Evolutionary conservation across 2,329 filamentous ascomycete species (phyloP), one percentile per base, ranked within the genome.

Genomic region (Mycocentrospora acerina): DNA sequence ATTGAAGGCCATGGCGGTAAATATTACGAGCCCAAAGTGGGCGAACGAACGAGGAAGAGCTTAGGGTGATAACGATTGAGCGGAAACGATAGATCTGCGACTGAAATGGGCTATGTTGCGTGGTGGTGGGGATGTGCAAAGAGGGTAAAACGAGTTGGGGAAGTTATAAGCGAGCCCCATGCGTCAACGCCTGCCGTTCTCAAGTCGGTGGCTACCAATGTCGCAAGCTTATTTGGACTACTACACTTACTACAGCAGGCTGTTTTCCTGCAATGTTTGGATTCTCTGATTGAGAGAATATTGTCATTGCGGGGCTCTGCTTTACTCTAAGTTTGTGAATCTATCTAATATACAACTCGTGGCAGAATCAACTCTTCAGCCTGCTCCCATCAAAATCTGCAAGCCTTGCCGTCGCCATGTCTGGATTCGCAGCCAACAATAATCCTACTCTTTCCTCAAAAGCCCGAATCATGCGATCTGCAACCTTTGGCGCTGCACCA

Each of bases 401-500:
- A 41, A 65, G 37, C 8, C 19, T 43, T 2, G 60, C 60, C 16
- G 13, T 39, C 13, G 44, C 30, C 53, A 62, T 55, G 1, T 35
- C 43, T 7, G 57, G 48, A 35, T 57, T 48, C 22, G 37, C 43
- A 17, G 37, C 48, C 48, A 73, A 38, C 32, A 88, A 63, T 56
- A 79, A 72, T 60, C 73, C 74, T 5, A 93, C 90, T 59, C 87
- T 78, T 68, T 81, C 80, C 72, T 96, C 90, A 72, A 98, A 98
- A 1, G 93, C 91, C 66, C 88, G 83, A 51, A 97, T 86, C 90
- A 98, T 95, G 49, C 86, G 76, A 4, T 82, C 83, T 1, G 89
- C 91, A 48, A 96, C 82, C 69, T 88, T 89, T 22, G 88, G 85
- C 50, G 89, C 88, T 16, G 93, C 83, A 24, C 87, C 85, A 25